These are phyloP conservation scores for Gaertneriomyces sp. DNA, from an alignment of 192 early-diverging fungal species.

Conservation along the genomic window DNA sequence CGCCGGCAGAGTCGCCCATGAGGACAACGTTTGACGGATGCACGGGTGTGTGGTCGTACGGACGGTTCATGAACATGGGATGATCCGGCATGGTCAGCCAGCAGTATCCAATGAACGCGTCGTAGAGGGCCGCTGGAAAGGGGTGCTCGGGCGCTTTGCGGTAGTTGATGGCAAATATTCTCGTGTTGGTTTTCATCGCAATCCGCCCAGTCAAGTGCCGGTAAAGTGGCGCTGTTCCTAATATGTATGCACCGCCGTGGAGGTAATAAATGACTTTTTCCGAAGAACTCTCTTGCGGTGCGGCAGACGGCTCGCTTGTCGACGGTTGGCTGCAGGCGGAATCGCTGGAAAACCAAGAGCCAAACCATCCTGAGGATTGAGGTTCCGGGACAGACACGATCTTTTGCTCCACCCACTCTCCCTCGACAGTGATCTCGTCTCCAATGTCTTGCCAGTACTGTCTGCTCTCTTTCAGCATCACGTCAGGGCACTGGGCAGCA, in stretches of 20 bases:
- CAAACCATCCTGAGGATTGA: not conserved
- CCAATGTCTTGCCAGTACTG: conserved; percentile 1
- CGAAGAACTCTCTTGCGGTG: conserved; percentile 9
- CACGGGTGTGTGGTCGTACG: conserved; percentile 28
- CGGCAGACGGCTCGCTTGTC: not conserved
- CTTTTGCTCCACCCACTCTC: conserved; percentile 33
- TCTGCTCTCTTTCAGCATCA: conserved; percentile 9
- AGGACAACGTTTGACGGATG: conserved; percentile 39
- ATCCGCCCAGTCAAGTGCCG: conserved; percentile 34
- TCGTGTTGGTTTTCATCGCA: conserved; percentile 28
- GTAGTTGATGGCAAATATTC: conserved; percentile 40
- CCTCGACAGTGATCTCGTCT: conserved; percentile 33
- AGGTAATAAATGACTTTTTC: conserved; percentile 36
- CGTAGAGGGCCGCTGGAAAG: conserved; percentile 45
- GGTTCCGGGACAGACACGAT: not conserved
- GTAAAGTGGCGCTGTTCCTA: conserved; percentile 31
- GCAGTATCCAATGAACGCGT: conserved; percentile 43
- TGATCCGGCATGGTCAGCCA: conserved; percentile 41
- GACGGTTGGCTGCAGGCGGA: not conserved
- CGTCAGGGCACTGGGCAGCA: conserved; percentile 26
- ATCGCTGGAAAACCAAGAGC: not conserved
- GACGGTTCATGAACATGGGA: conserved; percentile 25
- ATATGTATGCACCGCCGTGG: conserved; percentile 46
- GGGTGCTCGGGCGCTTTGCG: conserved; percentile 42
- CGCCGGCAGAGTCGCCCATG: conserved; percentile 44